Base-by-base conservation (phyloP, 305 asterid genomes). In the Ajuga reptans region DNA sequence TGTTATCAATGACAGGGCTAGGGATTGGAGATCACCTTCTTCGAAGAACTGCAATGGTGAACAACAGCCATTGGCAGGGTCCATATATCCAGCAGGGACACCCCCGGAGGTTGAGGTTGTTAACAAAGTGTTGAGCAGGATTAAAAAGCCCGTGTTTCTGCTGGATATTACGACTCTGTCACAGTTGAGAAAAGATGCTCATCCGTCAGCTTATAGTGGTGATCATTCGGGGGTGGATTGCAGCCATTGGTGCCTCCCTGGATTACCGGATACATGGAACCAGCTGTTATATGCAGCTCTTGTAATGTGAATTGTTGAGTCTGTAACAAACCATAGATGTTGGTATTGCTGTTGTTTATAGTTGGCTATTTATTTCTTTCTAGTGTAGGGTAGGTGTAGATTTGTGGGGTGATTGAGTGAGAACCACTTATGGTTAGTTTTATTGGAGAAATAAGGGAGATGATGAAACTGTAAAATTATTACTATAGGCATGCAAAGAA, bases 191-290 rank as follows among this genome's bases (percentile, higher is more conserved):
- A 86, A 83, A 71, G 95, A 88, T 59, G 95, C 90, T 31, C 95
- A 86, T 74, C 95, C 95, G 1, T 83, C 89, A 1, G 71, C 77
- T 51, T 88, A 86, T 29, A 76, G 92, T 0, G 90, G 89, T 0
- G 77, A 46, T 29, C 89, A 79, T 51, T 47, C 81, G 0, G 89
- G 87, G 14, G 75, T 73, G 2, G 95, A 88, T 66, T 88, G 95
- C 80, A 86, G 92, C 78, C 95, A 88, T 54, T 88, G 95, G 95
- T 86, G 95, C 73, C 87, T 88, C 15, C 92, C 95, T 1, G 95
- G 95, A 12, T 71, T 88, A 73, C 95, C 95, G 0, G 95, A 88
- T 74, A 86, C 92, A 0, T 88, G 95, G 95, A 88, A 88, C 72
- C 90, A 85, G 79, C 80, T 88, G 50, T 75, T 86, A 0, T 88